phyloP scores from a whole-genome alignment of 2,329 filamentous ascomycete species.

The Trichoderma atroviride region DNA sequence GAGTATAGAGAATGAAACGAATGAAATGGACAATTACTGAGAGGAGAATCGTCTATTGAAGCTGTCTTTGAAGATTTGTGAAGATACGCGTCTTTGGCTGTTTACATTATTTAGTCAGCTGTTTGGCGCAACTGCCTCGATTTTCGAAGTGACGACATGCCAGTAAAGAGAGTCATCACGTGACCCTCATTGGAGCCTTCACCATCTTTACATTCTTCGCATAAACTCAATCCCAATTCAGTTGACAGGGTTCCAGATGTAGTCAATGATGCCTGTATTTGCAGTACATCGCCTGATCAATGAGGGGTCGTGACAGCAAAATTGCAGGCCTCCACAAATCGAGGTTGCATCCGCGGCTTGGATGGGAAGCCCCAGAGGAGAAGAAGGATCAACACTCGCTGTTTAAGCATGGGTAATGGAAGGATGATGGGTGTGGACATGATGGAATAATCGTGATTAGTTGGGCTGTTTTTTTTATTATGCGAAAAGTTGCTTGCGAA shows the following conservation, averaged over 20 bases:
- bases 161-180: neutral
- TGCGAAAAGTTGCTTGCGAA: neutral
- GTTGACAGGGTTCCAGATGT: neutral
- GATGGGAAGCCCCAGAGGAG: neutral
- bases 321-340: neutral
- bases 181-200: neutral
- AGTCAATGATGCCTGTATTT: neutral
- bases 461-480: neutral
- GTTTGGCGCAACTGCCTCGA: neutral
- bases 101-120: conserved; percentile 4
- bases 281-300: neutral
- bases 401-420: neutral
- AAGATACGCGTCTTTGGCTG: neutral
- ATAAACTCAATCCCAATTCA: neutral
- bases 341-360: conserved; percentile 19
- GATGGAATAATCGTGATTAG: neutral
- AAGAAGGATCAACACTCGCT: neutral
- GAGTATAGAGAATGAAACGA: neutral
- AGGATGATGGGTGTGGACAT: neutral
- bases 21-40: neutral
- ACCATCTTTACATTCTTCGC: neutral
- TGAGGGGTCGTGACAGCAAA: neutral
- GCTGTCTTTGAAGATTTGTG: neutral
- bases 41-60: neutral
- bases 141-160: neutral